Evolutionary conservation across 106 monocot species (phyloP).

Genomic region (Dioscorea zingiberensis): DNA sequence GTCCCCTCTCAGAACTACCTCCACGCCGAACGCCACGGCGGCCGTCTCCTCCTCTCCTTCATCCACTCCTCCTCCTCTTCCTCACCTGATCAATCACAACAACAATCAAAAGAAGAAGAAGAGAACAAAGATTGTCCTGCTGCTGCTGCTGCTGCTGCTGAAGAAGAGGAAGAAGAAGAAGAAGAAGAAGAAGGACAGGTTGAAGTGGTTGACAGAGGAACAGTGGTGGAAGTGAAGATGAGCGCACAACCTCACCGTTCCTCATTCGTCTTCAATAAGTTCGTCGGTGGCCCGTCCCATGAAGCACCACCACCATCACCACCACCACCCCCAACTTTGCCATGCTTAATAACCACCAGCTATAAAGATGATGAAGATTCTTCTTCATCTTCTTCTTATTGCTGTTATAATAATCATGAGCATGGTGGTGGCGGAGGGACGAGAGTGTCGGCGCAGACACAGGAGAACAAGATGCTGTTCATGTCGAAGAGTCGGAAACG

Average conservation of each 20-base stretch:
- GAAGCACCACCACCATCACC: constrained; percentile 15
- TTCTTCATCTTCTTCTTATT: too few relatives aligned
- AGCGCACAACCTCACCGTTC: constrained; percentile 69
- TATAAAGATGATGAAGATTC: too few relatives aligned
- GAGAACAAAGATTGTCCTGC: background rate
- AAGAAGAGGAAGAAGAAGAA: constrained; percentile 20
- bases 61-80: constrained; percentile 38
- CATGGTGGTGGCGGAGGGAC: constrained; percentile 45
- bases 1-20: constrained; percentile 81
- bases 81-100: background rate
- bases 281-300: constrained; percentile 42
- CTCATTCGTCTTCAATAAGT: constrained; percentile 87
- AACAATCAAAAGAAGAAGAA: background rate
- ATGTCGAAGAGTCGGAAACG: constrained; percentile 45
- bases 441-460: constrained; percentile 13
- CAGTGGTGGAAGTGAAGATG: constrained; percentile 83
- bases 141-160: constrained; percentile 8
- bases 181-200: constrained; percentile 74
- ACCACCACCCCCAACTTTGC: too few relatives aligned
- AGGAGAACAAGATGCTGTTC: constrained; percentile 52
- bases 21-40: constrained; percentile 63
- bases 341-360: too few relatives aligned
- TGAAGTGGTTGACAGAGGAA: constrained; percentile 80
- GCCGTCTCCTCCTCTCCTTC: constrained; percentile 85
- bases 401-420: too few relatives aligned